A percentile compares a stretch with the other conserved stretches of the same genome.
Evolutionary conservation across 2,329 filamentous ascomycete species (phyloP).

Genomic region (Neonectria coccinea): DNA sequence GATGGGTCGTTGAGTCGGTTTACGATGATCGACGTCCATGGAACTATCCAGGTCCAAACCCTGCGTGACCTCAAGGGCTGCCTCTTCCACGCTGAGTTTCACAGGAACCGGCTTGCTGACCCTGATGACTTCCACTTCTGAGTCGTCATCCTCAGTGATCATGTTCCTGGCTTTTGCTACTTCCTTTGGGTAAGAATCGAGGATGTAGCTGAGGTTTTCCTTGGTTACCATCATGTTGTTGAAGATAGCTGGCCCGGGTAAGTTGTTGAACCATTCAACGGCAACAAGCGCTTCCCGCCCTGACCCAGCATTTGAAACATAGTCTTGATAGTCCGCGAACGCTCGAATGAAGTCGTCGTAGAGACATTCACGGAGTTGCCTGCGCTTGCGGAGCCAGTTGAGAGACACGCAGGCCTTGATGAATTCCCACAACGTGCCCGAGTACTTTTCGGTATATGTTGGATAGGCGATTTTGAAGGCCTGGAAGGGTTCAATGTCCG

Average conservation of each 20-base stretch:
- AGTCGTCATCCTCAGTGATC: slow-evolving; percentile 26
- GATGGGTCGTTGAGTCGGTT: background rate
- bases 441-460: slow-evolving; percentile 54
- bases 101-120: background rate
- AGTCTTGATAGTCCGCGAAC: slow-evolving; percentile 57
- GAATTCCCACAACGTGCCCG: slow-evolving; percentile 56
- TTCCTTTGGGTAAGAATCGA: slow-evolving; percentile 51
- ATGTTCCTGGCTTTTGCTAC: slow-evolving; percentile 40
- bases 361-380: slow-evolving; percentile 55
- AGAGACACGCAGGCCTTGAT: slow-evolving; percentile 59
- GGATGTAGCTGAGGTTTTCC: slow-evolving; percentile 50
- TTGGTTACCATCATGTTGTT: slow-evolving; percentile 50
- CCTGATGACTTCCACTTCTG: background rate
- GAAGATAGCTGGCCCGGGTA: slow-evolving; percentile 46
- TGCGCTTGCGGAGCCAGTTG: slow-evolving; percentile 51
- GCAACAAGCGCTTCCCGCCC: slow-evolving; percentile 50
- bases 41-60: slow-evolving; percentile 23
- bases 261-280: slow-evolving; percentile 57
- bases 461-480: slow-evolving; percentile 59
- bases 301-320: slow-evolving; percentile 49
- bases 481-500: slow-evolving; percentile 47
- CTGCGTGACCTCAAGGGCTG: background rate
- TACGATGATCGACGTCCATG: slow-evolving; percentile 34
- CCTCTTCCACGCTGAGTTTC: background rate
- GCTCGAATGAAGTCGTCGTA: slow-evolving; percentile 66